A percentile compares a stretch with the other conserved stretches of the same genome.
These are phyloP conservation scores for Saccharomyces hybrid DNA, from an alignment of 1,139 yeast genomes.

Conservation along the genomic window DNA sequence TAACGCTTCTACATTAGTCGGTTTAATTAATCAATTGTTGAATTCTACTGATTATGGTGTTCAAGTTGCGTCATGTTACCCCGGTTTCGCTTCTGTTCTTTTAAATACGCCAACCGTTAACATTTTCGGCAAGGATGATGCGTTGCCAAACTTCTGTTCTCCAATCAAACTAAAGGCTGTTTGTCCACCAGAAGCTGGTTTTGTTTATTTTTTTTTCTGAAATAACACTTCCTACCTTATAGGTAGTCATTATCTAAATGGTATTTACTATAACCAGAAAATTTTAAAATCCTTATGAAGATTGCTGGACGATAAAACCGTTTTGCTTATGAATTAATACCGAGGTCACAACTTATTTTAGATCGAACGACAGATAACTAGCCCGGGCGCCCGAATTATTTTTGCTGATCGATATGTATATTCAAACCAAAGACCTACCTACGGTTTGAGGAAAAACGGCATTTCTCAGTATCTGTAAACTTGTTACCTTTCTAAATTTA, in stretches of 20 bases:
- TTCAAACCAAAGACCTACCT: neutral
- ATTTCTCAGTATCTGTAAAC: neutral
- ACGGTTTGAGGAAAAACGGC: neutral
- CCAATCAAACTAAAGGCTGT: conserved; percentile 10
- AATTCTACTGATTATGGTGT: conserved; percentile 12
- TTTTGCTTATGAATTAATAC: neutral
- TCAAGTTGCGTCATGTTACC: conserved; percentile 12
- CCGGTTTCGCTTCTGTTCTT: conserved; percentile 8
- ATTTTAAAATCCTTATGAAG: neutral
- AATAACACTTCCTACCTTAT: neutral
- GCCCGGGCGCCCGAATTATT: neutral
- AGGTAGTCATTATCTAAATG: neutral
- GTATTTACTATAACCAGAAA: neutral
- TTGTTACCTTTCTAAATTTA: neutral
- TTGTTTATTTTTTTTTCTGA: neutral
- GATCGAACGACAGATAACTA: neutral
- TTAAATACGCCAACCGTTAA: conserved; percentile 12
- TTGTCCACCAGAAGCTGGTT: conserved; percentile 9
- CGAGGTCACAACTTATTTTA: neutral
- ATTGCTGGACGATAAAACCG: neutral
- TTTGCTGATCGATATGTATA: neutral
- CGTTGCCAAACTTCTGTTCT: conserved; percentile 10
- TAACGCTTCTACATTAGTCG: conserved; percentile 7
- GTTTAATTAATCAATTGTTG: conserved; percentile 10
- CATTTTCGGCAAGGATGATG: conserved; percentile 9